Evolutionary conservation across 768 basidiomycete species (phyloP).

Genomic region (Tricholoma sp.): DNA sequence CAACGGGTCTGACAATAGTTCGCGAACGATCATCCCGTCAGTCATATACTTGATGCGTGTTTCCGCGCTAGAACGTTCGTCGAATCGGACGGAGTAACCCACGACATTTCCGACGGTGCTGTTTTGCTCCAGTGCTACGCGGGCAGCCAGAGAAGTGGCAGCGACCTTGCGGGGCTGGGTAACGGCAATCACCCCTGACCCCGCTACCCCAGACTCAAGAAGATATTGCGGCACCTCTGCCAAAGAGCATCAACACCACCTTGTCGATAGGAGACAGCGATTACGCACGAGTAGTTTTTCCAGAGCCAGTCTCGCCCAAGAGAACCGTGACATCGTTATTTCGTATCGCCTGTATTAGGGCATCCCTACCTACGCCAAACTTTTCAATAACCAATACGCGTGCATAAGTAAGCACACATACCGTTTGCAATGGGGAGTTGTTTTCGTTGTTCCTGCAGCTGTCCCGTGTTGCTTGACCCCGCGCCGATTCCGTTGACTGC

Average conservation of each 20-base stretch:
- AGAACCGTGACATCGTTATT: conserved; percentile 84
- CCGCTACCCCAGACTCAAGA: conserved; percentile 72
- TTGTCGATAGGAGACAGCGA: background rate
- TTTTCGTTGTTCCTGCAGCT: conserved; percentile 60
- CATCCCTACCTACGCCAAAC: conserved; percentile 55
- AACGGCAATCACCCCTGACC: conserved; percentile 75
- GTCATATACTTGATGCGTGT: conserved; percentile 96
- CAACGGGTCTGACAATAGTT: conserved; percentile 74
- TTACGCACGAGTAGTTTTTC: conserved; percentile 91
- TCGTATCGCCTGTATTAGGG: conserved; percentile 64
- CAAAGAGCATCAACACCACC: background rate
- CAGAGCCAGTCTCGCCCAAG: conserved; percentile 95
- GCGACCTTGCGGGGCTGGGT: conserved; percentile 96
- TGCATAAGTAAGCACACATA: conserved; percentile 23
- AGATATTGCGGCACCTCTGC: conserved; percentile 96
- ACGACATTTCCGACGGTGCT: conserved; percentile 68
- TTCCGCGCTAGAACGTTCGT: conserved; percentile 63
- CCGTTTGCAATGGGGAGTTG: conserved; percentile 79
- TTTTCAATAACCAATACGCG: background rate
- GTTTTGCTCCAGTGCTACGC: conserved; percentile 84
- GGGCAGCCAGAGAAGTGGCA: conserved; percentile 87
- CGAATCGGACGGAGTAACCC: conserved; percentile 95
- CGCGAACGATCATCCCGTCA: conserved; percentile 96
- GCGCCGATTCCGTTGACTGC: conserved; percentile 13
- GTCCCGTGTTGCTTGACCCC: conserved; percentile 19